Evolutionary conservation across 371 early-diverging fungal species (phyloP), one percentile per base, ranked within the genome.

Genomic region (Mucor piriformis): DNA sequence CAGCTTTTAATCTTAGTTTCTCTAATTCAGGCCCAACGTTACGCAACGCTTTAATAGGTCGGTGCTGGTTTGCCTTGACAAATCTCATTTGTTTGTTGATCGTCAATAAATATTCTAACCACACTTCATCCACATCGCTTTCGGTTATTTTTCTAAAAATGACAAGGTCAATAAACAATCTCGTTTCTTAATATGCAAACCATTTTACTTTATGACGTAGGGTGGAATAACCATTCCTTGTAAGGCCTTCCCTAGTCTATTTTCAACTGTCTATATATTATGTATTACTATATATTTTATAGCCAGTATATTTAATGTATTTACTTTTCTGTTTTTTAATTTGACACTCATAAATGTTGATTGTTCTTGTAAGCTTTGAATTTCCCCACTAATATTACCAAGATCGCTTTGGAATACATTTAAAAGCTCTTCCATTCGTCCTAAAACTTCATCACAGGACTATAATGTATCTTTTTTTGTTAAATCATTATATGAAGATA

Each of bases 11-110:
- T 2, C 93, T 81, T 52, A 96, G 64, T 24, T 92, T 81, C 53
- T 97, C 96, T 34, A 97, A 66, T 69, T 95, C 95, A 0, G 97
- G 96, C 0, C 88, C 92, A 16, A 93, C 88, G 61, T 95, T 92
- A 51, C 88, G 86, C 38, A 92, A 61, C 0, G 92, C 91, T 16
- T 84, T 81, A 52, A 94, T 84, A 25, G 74, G 87, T 62, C 82
- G 68, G 46, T 70, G 61, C 37, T 76, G 71, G 52, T 83, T 80
- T 38, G 80, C 73, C 52, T 92, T 92, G 13, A 94, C 87, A 67
- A 86, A 92, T 6, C 87, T 68, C 83, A 96, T 92, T 61, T 93
- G 93, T 59, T 85, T 82, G 69, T 93, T 91, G 59, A 97, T 83
- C 6, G 89, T 93, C 13, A 82, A 64, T 54, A 96, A 64, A 48